Base-by-base conservation (phyloP, 352 stramenopile species). In the Phytophthora citrophthora region DNA sequence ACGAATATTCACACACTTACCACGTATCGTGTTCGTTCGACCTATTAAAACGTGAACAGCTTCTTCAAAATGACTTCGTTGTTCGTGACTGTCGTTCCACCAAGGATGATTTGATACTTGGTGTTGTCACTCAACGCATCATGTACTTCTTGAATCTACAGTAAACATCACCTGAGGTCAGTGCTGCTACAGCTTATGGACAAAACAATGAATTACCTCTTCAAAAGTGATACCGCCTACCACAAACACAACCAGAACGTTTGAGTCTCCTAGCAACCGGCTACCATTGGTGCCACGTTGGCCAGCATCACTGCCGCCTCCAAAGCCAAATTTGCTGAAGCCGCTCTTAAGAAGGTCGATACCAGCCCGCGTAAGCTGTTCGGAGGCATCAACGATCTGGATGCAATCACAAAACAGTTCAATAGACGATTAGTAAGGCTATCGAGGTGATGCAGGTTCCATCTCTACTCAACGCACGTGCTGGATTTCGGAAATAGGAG, bases 311-410 rank as follows among this genome's bases (percentile, higher is more conserved):
- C 50, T 70, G 41, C 49, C 72, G 43, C 54, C 54, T 36, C 57
- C 77, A 63, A 94, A 90, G 1, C 86, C 86, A 58, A 94, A 91
- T 24, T 86, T 84, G 68, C 83, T 94, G 45, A 94, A 89, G 3
- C 86, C 86, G n/a, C 83, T 91, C 55, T 89, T 92, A 4, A 94
- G 73, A 31, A 94, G 68, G 52, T 92, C 83, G 23, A 94, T 94
- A 13, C 86, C 86, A 9, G 81, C 86, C 5, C 81, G 77, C 8
- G 86, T 89, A 12, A 94, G 64, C 50, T 94, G 83, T 57, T 94
- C 86, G 0, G 86, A 92, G 0, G 80, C 86, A 62, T 94, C 86
- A 15, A 91, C 72, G 48, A 94, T 68, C 79, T 94, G 49, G 7
- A 58, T 3, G 23, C 27, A 26, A 38, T 18, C n/a, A 50, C 18